Evolutionary conservation across 23 red algal genomes (phyloP).

Genomic region (Chondrus crispus): DNA sequence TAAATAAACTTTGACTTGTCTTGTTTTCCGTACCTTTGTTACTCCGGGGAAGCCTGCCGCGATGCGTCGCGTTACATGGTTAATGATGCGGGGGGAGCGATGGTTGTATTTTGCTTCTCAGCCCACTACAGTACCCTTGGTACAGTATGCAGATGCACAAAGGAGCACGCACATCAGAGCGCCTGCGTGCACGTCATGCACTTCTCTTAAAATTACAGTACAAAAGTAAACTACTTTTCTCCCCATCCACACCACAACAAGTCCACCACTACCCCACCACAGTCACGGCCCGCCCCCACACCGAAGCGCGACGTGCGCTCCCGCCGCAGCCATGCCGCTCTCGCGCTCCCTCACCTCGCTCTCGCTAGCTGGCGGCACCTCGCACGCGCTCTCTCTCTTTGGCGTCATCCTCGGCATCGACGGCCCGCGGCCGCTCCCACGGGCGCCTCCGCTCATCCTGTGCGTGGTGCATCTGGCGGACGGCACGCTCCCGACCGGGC

Average conservation of each 20-base stretch:
- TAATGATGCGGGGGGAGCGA: too few species aligned
- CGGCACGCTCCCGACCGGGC: background rate
- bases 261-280: background rate
- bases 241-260: background rate
- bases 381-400: background rate
- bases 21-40: too few species aligned
- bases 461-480: background rate
- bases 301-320: background rate
- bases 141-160: too few species aligned
- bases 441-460: background rate
- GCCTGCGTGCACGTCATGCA: too few species aligned
- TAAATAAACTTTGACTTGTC: too few species aligned
- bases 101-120: too few species aligned
- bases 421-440: background rate
- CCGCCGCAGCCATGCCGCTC: background rate
- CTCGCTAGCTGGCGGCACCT: background rate
- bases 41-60: too few species aligned
- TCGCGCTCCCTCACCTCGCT: background rate
- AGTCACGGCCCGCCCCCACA: background rate
- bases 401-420: background rate
- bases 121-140: too few species aligned
- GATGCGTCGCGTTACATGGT: too few species aligned
- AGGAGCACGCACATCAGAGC: too few species aligned
- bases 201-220: too few species aligned
- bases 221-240: too few species aligned